phyloP scores from a whole-genome alignment of 2,329 filamentous ascomycete genomes.

The Calonectria ilicicola region DNA sequence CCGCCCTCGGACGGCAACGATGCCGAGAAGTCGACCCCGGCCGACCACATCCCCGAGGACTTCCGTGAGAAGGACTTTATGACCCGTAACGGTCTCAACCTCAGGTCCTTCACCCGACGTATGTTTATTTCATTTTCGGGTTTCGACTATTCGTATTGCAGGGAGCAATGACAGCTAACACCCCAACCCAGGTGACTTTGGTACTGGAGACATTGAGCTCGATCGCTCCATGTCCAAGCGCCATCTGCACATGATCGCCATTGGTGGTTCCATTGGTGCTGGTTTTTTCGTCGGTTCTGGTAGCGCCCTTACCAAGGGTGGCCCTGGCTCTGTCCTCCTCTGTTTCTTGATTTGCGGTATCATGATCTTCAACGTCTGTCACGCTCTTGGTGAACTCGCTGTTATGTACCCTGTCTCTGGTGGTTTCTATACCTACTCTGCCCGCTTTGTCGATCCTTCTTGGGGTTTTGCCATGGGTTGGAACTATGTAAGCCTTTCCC shows the following conservation, averaged over 20 bases:
- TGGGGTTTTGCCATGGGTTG: constrained; percentile 68
- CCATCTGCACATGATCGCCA: constrained; percentile 73
- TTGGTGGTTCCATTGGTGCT: constrained; percentile 71
- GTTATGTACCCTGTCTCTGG: constrained; percentile 73
- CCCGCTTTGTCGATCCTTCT: constrained; percentile 71
- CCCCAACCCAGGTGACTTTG: constrained; percentile 36
- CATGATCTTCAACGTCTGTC: constrained; percentile 73
- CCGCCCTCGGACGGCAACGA: constrained; percentile 28
- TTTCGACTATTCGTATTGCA: background rate
- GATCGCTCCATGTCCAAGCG: constrained; percentile 65
- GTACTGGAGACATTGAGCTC: constrained; percentile 48
- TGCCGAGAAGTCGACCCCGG: constrained; percentile 27
- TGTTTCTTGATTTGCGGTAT: constrained; percentile 68
- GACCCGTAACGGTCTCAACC: constrained; percentile 44
- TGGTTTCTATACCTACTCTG: constrained; percentile 72
- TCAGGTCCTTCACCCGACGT: constrained; percentile 39
- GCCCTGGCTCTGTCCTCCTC: constrained; percentile 58
- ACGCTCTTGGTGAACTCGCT: constrained; percentile 71
- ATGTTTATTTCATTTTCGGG: constrained; percentile 8
- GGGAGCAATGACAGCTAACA: constrained; percentile 23
- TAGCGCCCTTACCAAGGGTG: constrained; percentile 63
- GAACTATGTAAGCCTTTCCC: constrained; percentile 43
- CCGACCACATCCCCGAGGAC: constrained; percentile 31
- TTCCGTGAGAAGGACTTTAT: constrained; percentile 41
- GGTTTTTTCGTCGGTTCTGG: constrained; percentile 74